phyloP scores from a whole-genome alignment of 2,329 filamentous ascomycete species.

The Penicillium decumbens region DNA sequence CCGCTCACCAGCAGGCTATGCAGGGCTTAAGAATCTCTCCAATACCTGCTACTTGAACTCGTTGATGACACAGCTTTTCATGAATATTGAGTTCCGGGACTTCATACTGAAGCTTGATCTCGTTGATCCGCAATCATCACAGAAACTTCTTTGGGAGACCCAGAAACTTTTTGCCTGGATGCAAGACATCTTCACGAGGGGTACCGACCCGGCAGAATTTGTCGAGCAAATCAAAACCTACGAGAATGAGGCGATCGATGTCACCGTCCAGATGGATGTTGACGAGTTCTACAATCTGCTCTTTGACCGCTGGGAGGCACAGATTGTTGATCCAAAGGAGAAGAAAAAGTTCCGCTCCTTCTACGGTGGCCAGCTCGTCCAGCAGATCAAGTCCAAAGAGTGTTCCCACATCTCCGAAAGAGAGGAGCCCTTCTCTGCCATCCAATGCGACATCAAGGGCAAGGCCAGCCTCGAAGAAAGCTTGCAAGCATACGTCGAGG shows the following conservation, averaged over 20 bases:
- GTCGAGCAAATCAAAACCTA: constrained; percentile 75
- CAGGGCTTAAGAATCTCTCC: constrained; percentile 85
- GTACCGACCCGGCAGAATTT: constrained; percentile 66
- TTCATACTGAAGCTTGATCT: constrained; percentile 71
- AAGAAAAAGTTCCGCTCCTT: constrained; percentile 74
- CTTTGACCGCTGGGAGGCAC: constrained; percentile 84
- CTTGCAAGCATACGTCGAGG: constrained; percentile 89
- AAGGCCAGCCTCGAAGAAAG: constrained; percentile 81
- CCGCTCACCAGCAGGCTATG: constrained; percentile 73
- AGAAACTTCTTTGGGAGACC: constrained; percentile 69
- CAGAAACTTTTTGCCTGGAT: constrained; percentile 78
- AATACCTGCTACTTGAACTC: constrained; percentile 99
- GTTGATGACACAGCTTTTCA: constrained; percentile 87
- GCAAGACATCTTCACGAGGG: constrained; percentile 74
- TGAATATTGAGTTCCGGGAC: constrained; percentile 81
- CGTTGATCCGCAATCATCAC: constrained; percentile 51
- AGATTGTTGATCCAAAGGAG: constrained; percentile 63
- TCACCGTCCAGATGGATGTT: constrained; percentile 92
- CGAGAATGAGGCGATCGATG: constrained; percentile 76
- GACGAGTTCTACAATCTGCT: constrained; percentile 96
- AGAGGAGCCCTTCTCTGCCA: constrained; percentile 84
- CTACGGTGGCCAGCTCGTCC: constrained; percentile 85
- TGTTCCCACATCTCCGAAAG: constrained; percentile 90
- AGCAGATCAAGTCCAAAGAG: constrained; percentile 92
- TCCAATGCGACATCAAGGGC: constrained; percentile 94